phyloP scores from a whole-genome alignment of 1,284 basidiomycete species.

The Cutaneotrichosporon daszewskae region DNA sequence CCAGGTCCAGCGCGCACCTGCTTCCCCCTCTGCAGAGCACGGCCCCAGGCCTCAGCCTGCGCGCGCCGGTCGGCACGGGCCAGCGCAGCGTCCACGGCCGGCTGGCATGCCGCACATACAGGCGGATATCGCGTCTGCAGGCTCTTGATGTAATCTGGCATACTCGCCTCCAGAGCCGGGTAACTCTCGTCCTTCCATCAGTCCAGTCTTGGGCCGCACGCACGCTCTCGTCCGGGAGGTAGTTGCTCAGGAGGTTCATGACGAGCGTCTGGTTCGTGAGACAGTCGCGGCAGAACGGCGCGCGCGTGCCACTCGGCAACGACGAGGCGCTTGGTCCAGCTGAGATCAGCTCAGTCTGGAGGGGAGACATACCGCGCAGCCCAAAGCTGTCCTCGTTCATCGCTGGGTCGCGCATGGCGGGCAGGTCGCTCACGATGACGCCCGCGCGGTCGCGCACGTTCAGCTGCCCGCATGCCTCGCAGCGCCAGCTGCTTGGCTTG shows the following conservation, averaged over 20 bases:
- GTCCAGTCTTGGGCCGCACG: conserved; percentile 27
- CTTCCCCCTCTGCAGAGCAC: conserved; percentile 30
- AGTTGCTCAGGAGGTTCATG: conserved; percentile 77
- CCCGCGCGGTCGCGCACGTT: conserved; percentile 51
- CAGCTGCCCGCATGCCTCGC: conserved; percentile 40
- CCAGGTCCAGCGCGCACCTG: not conserved
- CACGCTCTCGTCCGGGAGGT: conserved; percentile 65
- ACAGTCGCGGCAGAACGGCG: conserved; percentile 75
- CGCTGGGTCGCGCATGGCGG: conserved; percentile 75
- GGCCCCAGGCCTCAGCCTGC: conserved; percentile 62
- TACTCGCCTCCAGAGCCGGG: conserved; percentile 55
- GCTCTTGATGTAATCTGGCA: conserved; percentile 66
- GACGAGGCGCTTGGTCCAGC: conserved; percentile 28
- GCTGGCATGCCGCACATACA: conserved; percentile 67
- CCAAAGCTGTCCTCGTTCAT: conserved; percentile 67
- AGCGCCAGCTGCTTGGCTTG: conserved; percentile 25
- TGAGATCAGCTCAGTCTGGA: conserved; percentile 9
- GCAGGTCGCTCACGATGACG: conserved; percentile 71
- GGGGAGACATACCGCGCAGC: conserved; percentile 72
- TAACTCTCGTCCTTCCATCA: conserved; percentile 63
- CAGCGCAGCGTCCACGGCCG: conserved; percentile 73
- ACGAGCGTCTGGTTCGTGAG: conserved; percentile 83
- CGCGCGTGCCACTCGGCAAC: conserved; percentile 20
- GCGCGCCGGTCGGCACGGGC: conserved; percentile 70
- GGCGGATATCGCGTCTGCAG: conserved; percentile 77